A percentile compares a stretch with the other conserved stretches of the same genome.
Evolutionary conservation across 441 rosid genomes (phyloP).

Genomic region (Viola pubescens): DNA sequence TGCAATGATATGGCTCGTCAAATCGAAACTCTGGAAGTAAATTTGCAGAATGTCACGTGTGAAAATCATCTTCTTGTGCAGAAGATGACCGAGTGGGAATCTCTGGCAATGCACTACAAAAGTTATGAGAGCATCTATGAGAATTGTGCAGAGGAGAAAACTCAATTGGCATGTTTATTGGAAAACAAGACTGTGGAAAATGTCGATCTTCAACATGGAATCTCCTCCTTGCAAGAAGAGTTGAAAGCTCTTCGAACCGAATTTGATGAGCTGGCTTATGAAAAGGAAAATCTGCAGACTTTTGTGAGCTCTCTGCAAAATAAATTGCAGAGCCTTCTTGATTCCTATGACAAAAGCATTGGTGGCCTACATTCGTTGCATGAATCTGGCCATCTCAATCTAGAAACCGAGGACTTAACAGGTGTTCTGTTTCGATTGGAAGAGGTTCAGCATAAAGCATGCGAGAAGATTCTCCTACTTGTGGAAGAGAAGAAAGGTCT

Average conservation of each 20-base stretch:
- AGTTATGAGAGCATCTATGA: constrained; percentile 50
- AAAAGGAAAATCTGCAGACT: constrained; percentile 45
- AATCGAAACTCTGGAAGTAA: constrained; percentile 54
- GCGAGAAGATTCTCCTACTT: constrained; percentile 45
- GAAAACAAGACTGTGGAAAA: constrained; percentile 51
- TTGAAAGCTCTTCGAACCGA: constrained; percentile 34
- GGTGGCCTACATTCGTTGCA: constrained; percentile 27
- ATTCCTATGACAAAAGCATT: constrained; percentile 33
- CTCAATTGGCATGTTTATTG: constrained; percentile 51
- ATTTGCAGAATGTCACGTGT: constrained; percentile 39
- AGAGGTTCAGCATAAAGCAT: constrained; percentile 46
- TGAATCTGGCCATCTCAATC: constrained; percentile 29
- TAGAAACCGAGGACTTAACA: constrained; percentile 37
- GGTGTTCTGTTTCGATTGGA: constrained; percentile 38
- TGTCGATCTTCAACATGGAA: constrained; percentile 37
- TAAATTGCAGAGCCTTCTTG: constrained; percentile 38
- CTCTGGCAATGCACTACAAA: constrained; percentile 40
- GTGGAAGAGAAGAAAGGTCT: constrained; percentile 47
- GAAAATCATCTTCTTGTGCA: constrained; percentile 55
- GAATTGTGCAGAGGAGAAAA: constrained; percentile 51
- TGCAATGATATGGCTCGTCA: constrained; percentile 52
- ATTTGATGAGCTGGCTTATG: constrained; percentile 40
- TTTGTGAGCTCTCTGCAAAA: constrained; percentile 31
- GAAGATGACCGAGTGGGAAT: constrained; percentile 64
- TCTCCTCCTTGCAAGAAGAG: constrained; percentile 47